A percentile compares a stretch with the other conserved stretches of the same genome.
Conservation (phyloP, 768 basidiomycete genomes). For the Lentinula sp. region DNA sequence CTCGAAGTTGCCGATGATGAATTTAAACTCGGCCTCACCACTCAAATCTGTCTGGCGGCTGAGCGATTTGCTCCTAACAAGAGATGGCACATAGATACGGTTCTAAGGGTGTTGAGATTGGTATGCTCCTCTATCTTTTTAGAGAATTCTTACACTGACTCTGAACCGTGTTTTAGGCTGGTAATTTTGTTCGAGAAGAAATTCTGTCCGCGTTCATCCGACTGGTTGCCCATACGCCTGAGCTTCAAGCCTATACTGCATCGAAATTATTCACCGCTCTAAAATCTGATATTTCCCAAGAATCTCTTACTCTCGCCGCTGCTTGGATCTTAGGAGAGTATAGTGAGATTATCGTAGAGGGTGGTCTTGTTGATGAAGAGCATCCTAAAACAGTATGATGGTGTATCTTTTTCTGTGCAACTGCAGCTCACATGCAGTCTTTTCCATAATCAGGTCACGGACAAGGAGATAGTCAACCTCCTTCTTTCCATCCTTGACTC, state of each 20-base stretch:
- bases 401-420: background rate
- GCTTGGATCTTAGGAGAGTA: conserved; percentile 98
- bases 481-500: conserved; percentile 84
- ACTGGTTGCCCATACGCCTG: conserved; percentile 93
- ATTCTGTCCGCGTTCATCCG: conserved; percentile 93
- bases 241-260: conserved; percentile 91
- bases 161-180: conserved; percentile 52
- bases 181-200: conserved; percentile 97
- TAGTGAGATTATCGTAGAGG: conserved; percentile 82
- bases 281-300: conserved; percentile 89
- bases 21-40: conserved; percentile 97
- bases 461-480: conserved; percentile 82
- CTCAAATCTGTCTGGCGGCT: conserved; percentile 92
- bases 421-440: background rate
- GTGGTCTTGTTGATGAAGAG: conserved; percentile 74
- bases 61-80: conserved; percentile 97
- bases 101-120: conserved; percentile 84
- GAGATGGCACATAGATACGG: conserved; percentile 98
- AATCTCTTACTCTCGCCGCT: conserved; percentile 87
- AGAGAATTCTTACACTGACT: background rate
- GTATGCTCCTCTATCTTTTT: conserved; percentile 36
- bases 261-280: conserved; percentile 88
- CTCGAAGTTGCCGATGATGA: conserved; percentile 98
- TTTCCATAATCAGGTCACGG: conserved; percentile 47
- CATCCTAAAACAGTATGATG: conserved; percentile 55